Percentiles rank a stretch among this genome's conserved stretches.
phyloP scores from a whole-genome alignment of 345 rosid species.

The Ailanthus altissimus region DNA sequence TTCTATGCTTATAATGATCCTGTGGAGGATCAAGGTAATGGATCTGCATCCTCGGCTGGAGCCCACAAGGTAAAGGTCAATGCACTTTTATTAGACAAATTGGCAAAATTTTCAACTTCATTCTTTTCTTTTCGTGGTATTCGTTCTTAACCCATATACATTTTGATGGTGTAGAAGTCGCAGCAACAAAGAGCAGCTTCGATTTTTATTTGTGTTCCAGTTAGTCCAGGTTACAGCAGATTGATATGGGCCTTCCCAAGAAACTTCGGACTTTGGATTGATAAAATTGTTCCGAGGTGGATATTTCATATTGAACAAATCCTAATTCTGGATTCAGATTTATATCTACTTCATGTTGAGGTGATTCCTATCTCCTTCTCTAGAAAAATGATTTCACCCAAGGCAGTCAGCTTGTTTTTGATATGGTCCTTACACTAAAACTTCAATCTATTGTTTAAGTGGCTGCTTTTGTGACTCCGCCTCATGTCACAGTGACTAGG shows the following conservation, averaged over 20 bases:
- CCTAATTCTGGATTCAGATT: conserved; percentile 82
- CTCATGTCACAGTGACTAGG: no score
- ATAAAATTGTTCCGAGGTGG: conserved; percentile 82
- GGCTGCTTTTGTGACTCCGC: no score
- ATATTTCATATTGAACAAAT: conserved; percentile 76
- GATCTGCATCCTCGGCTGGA: conserved; percentile 38
- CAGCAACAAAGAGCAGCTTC: conserved; percentile 42
- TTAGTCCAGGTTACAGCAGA: conserved; percentile 88
- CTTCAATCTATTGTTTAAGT: no score
- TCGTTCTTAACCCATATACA: background rate
- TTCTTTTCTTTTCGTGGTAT: background rate
- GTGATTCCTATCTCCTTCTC: conserved; percentile 32
- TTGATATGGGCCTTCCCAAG: conserved; percentile 83
- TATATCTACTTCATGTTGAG: conserved; percentile 86
- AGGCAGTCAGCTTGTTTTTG: no score
- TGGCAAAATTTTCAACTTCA: background rate
- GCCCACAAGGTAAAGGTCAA: conserved; percentile 38
- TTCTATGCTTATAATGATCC: conserved; percentile 52
- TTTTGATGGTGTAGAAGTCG: conserved; percentile 29
- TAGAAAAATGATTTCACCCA: background rate
- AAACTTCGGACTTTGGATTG: conserved; percentile 65
- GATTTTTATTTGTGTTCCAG: conserved; percentile 85
- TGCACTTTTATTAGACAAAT: background rate
- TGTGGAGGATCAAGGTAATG: conserved; percentile 40
- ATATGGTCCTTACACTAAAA: no score